These are phyloP conservation scores for Vaccinium corymbosum DNA, from an alignment of 148 eudicot species.

Conservation along the genomic window DNA sequence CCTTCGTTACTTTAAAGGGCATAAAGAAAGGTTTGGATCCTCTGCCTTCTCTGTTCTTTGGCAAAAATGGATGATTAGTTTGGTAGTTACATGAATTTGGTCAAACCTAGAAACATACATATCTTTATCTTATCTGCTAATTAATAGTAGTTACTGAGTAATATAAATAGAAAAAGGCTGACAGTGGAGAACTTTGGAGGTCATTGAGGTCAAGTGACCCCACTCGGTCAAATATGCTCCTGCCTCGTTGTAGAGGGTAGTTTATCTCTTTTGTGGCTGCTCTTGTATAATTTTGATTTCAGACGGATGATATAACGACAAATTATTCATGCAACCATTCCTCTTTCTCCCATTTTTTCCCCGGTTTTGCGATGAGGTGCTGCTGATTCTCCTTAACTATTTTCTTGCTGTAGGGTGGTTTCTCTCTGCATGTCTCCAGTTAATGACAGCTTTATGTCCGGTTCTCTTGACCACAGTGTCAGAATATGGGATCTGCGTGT, in stretches of 20 bases:
- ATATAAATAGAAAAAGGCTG: not conserved
- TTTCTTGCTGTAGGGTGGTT: constrained; percentile 58
- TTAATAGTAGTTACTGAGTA: not conserved
- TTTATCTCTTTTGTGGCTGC: not conserved
- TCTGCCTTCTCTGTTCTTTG: constrained; percentile 10
- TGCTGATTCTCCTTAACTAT: constrained; percentile 8
- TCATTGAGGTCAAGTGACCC: not conserved
- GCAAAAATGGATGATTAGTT: not conserved
- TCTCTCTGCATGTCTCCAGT: constrained; percentile 97
- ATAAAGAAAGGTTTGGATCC: constrained; percentile 73
- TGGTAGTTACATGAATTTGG: not conserved
- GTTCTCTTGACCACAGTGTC: constrained; percentile 90
- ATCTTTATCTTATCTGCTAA: not conserved
- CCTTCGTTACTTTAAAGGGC: constrained; percentile 98
- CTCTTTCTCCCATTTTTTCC: not conserved
- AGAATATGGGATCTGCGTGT: constrained; percentile 99
- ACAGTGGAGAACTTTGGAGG: not conserved
- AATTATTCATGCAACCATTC: not conserved
- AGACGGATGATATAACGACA: not conserved
- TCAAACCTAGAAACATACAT: not conserved
- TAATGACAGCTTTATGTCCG: constrained; percentile 98
- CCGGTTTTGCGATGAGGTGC: not conserved
- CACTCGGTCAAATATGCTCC: not conserved
- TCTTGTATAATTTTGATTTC: not conserved
- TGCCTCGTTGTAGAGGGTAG: not conserved